These are phyloP conservation scores for Hirsutella minnesotensis DNA, from an alignment of 2,329 filamentous ascomycete genomes.

Conservation along the genomic window DNA sequence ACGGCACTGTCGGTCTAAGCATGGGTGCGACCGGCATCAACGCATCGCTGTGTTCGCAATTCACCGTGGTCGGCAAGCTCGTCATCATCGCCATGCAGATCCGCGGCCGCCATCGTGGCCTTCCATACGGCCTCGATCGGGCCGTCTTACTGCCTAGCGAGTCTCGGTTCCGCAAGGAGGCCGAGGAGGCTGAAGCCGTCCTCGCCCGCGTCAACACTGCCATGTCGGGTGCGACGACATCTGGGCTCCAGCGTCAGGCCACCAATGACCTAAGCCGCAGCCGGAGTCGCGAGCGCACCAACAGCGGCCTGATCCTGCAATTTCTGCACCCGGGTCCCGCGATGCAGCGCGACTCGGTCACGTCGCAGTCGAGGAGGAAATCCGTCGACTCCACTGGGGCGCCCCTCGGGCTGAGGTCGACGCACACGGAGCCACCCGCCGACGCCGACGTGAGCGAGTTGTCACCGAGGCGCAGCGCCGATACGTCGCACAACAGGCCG, in stretches of 20 bases:
- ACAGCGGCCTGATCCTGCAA: slow-evolving; percentile 31
- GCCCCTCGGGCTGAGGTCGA: slow-evolving; percentile 5
- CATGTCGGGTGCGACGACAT: slow-evolving; percentile 18
- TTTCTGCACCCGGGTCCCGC: slow-evolving; percentile 37
- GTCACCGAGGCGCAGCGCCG: slow-evolving; percentile 11
- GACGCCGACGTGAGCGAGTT: slow-evolving; percentile 17
- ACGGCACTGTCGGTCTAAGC: slow-evolving; percentile 86
- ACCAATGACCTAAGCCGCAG: slow-evolving; percentile 22
- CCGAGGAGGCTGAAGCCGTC: slow-evolving; percentile 31
- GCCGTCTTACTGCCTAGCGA: slow-evolving; percentile 48
- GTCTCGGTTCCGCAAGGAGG: slow-evolving; percentile 40
- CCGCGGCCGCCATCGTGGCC: slow-evolving; percentile 55
- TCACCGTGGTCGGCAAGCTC: slow-evolving; percentile 60
- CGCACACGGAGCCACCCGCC: slow-evolving; percentile 13
- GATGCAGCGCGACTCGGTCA: slow-evolving; percentile 15
- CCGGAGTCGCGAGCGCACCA: slow-evolving; percentile 24
- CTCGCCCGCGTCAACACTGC: slow-evolving; percentile 24
- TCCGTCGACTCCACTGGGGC: slow-evolving; percentile 12
- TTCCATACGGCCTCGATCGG: slow-evolving; percentile 55
- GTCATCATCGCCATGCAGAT: slow-evolving; percentile 60
- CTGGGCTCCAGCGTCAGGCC: slow-evolving; percentile 17
- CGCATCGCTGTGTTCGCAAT: slow-evolving; percentile 72
- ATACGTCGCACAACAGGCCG: slow-evolving; percentile 13
- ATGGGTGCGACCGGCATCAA: slow-evolving; percentile 69
- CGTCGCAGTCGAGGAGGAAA: slow-evolving; percentile 12